A percentile compares a stretch with the other conserved stretches of the same genome.
phyloP scores from a whole-genome alignment of 2,329 filamentous ascomycete species.

The Fusarium sp. region DNA sequence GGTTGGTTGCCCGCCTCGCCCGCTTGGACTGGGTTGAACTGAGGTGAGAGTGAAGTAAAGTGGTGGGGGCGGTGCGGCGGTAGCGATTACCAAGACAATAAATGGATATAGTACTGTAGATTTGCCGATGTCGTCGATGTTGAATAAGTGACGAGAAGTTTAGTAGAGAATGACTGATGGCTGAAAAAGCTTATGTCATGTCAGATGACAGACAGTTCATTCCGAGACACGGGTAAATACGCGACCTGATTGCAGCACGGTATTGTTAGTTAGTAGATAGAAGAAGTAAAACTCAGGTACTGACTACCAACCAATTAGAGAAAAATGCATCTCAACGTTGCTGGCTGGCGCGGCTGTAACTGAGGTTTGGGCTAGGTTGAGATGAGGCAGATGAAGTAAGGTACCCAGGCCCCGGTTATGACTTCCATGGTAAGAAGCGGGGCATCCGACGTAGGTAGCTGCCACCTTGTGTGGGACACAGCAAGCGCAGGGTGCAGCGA shows the following conservation, averaged over 20 bases:
- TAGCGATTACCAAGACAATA: conserved; percentile 34
- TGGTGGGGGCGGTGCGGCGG: conserved; percentile 21
- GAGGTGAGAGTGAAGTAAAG: conserved; percentile 12
- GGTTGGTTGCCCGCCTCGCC: conserved; percentile 17
- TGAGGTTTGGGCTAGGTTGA: conserved; percentile 12
- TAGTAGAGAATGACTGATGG: conserved; percentile 13
- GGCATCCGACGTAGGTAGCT: conserved; percentile 23
- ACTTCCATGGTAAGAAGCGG: conserved; percentile 28
- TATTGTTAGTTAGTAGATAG: background rate
- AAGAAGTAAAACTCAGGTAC: background rate
- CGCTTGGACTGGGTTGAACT: conserved; percentile 8
- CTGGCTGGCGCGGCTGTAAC: conserved; percentile 40
- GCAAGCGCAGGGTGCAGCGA: conserved; percentile 15
- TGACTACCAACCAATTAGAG: background rate
- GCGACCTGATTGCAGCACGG: background rate
- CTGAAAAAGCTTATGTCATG: background rate
- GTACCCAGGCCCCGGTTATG: conserved; percentile 19
- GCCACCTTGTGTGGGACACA: background rate
- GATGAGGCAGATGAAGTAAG: conserved; percentile 36
- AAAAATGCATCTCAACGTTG: background rate
- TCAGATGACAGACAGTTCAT: background rate
- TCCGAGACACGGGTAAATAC: background rate
- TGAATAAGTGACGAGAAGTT: conserved; percentile 9
- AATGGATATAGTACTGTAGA: conserved; percentile 18
- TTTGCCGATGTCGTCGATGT: conserved; percentile 8